Evolutionary conservation across 2,329 filamentous ascomycete species (phyloP), one percentile per base, ranked within the genome.

Genomic region (Dothiorella sarmentorum): DNA sequence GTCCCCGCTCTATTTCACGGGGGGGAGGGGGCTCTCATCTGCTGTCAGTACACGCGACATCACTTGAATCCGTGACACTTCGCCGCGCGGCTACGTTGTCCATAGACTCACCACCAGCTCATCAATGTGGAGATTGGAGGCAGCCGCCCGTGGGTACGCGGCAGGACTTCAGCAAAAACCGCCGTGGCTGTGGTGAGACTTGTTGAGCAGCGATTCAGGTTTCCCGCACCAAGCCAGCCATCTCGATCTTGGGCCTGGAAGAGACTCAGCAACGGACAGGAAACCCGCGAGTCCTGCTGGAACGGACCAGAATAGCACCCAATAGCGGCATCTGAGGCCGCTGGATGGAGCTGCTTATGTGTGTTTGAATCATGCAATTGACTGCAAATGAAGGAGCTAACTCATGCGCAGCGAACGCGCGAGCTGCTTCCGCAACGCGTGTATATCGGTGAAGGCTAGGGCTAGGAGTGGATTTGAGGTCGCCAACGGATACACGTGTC

Each of bases 401-500:
- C 22, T 40, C 33, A 31, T 45, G 17, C 24, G 43, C 43, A 10
- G 43, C 43, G 43, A 15, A 37, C 29, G 31, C 45, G 45, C 18
- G 45, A 51, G 45, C 40, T 40, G 35, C 49, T 40, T 35, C 33
- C 49, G 35, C 35, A 27, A n/a, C 49, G 49, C 49, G 29, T 53
- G 49, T 38, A 45, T 47, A 47, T 45, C 55, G 55, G 55, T 57
- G 40, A 57, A 47, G 9, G 40, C 29, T 57, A 57, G 55, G 42
- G 42, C 55, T 47, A 35, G 35, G n/a, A 20, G 49, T 40, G 49
- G 49, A 53, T 53, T n/a, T 40, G 49, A 53, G 40, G 42, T 47
- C 40, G 55, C 47, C 56, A 58, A 40, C 56, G 56, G 56, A 58
- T 47, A 58, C 56, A 58, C 56, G 56, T 58, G 56, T 57, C 55